phyloP scores from a whole-genome alignment of 1,139 yeast species.

The Kodamaea sp. region DNA sequence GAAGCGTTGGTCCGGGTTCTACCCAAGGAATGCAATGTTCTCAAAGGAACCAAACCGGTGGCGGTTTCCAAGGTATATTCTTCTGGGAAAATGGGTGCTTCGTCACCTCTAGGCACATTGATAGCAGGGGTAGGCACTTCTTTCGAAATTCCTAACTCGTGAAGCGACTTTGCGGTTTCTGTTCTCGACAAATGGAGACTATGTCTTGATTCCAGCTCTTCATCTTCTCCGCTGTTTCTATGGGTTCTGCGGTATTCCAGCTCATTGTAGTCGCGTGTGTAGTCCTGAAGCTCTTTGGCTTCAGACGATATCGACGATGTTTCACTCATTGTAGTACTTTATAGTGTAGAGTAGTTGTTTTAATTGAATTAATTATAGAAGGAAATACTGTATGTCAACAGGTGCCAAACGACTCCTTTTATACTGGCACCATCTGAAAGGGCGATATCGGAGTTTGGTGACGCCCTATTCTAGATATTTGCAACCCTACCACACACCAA shows the following conservation, averaged over 20 bases:
- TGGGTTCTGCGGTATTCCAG: neutral
- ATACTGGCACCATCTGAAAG: too few relatives aligned
- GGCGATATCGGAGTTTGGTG: too few relatives aligned
- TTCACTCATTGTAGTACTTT: too few relatives aligned
- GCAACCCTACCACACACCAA: too few relatives aligned
- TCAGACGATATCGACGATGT: neutral
- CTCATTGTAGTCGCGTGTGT: conserved; percentile 1
- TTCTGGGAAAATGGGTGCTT: conserved; percentile 76
- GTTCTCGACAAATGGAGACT: conserved; percentile 35
- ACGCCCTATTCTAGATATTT: too few relatives aligned
- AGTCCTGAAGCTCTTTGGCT: conserved; percentile 1
- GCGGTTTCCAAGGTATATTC: conserved; percentile 85
- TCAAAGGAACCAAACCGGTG: conserved; percentile 82
- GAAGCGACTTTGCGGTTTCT: conserved; percentile 70
- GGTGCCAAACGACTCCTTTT: too few relatives aligned
- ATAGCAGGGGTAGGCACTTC: conserved; percentile 58
- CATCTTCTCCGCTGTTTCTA: neutral
- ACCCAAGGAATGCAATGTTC: conserved; percentile 68
- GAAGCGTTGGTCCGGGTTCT: conserved; percentile 40
- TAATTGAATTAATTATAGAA: too few relatives aligned
- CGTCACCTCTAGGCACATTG: conserved; percentile 58
- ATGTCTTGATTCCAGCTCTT: neutral
- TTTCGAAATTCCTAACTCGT: conserved; percentile 58
- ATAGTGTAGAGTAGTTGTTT: too few relatives aligned
- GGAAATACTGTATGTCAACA: too few relatives aligned